phyloP scores from a whole-genome alignment of 2,329 filamentous ascomycete species.

The Periconia sp. region DNA sequence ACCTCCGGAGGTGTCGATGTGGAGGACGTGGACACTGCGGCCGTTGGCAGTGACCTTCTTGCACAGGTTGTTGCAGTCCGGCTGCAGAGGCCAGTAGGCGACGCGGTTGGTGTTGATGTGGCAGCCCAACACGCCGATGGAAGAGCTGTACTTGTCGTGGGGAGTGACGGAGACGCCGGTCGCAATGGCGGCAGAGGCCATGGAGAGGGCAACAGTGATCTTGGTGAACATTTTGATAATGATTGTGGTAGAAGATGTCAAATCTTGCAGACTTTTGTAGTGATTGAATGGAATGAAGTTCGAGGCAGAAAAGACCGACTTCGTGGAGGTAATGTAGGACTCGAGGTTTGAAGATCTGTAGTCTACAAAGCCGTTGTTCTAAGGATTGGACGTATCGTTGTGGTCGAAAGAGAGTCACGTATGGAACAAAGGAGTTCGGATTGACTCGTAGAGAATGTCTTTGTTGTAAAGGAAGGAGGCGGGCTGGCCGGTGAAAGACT shows the following conservation, averaged over 20 bases:
- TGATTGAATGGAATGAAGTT: too few relatives aligned
- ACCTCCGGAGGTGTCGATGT: constrained; percentile 62
- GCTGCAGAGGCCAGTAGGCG: constrained; percentile 64
- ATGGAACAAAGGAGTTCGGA: too few relatives aligned
- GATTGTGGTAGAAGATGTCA: constrained; percentile 6
- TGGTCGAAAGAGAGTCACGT: too few relatives aligned
- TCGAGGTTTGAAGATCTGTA: too few relatives aligned
- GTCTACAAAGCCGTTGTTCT: too few relatives aligned
- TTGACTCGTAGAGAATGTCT: too few relatives aligned
- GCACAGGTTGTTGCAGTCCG: constrained; percentile 65
- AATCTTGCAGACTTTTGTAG: too few relatives aligned
- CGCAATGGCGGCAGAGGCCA: constrained; percentile 8
- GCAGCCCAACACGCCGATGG: constrained; percentile 65
- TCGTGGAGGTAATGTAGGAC: too few relatives aligned
- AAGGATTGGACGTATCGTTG: too few relatives aligned
- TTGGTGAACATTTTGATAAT: constrained; percentile 15
- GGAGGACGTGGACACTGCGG: constrained; percentile 63
- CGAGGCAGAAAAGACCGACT: too few relatives aligned
- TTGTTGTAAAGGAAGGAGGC: too few relatives aligned
- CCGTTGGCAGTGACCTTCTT: constrained; percentile 59
- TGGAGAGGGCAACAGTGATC: constrained; percentile 10
- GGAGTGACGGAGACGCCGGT: constrained; percentile 13
- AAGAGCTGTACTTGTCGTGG: constrained; percentile 45
- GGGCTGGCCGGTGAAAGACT: too few relatives aligned
- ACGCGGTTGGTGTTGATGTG: constrained; percentile 66